phyloP scores from a whole-genome alignment of 768 basidiomycete species.

The Kwoniella sp. region DNA sequence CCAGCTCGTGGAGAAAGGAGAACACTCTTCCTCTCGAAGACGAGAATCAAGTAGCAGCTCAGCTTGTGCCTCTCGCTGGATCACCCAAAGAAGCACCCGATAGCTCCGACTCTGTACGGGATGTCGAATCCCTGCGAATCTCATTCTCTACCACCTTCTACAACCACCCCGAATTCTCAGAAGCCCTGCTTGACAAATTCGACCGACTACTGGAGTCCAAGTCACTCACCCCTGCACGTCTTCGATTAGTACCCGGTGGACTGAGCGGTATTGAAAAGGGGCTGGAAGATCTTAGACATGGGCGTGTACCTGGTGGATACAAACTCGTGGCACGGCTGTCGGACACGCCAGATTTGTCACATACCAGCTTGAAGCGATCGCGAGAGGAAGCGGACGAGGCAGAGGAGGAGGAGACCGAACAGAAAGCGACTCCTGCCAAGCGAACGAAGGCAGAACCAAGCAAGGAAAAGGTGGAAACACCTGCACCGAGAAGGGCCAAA shows the following conservation, averaged over 20 bases:
- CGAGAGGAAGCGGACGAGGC: background rate
- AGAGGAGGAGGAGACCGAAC: background rate
- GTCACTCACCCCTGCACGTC: conserved; percentile 23
- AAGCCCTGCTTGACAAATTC: conserved; percentile 25
- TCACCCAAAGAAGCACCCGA: conserved; percentile 10
- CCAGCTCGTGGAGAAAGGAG: conserved; percentile 12
- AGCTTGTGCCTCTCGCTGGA: conserved; percentile 38
- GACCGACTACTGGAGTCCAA: conserved; percentile 14
- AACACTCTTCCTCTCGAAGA: background rate
- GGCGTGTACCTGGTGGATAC: conserved; percentile 33
- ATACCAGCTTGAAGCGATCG: background rate
- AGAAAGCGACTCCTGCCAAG: background rate
- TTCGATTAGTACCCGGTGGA: conserved; percentile 25
- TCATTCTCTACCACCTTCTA: conserved; percentile 47
- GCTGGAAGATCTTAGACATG: conserved; percentile 31
- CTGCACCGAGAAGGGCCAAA: background rate
- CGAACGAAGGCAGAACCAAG: too few relatives aligned
- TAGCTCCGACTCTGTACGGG: conserved; percentile 14
- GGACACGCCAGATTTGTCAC: conserved; percentile 16
- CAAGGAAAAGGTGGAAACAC: too few relatives aligned
- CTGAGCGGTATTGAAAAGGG: conserved; percentile 39
- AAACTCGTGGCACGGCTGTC: conserved; percentile 36
- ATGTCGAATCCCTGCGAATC: conserved; percentile 26
- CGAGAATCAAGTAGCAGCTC: conserved; percentile 1
- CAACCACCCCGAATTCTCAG: conserved; percentile 34